Evolutionary conservation across 345 rosid genomes (phyloP), one percentile per base, ranked within the genome.

Genomic region (Nephelium lappaceum): DNA sequence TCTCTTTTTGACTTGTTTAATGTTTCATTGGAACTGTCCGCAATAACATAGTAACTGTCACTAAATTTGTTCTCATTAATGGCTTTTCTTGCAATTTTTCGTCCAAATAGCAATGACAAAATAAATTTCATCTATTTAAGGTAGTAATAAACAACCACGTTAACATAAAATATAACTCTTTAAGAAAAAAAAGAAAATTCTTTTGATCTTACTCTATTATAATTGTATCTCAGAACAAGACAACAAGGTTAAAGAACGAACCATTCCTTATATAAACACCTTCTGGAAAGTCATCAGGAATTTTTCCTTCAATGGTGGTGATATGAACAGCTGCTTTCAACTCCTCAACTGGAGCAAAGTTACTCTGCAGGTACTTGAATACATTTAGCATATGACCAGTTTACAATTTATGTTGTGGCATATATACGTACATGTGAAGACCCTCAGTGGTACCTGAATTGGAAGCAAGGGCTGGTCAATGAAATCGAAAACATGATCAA

Each of bases 261-360:
- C 92, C 90, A 55, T 82, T 87, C 80, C 90, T 79, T 74, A 87
- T 25, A 67, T 82, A 89, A 11, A 85, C 82, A 24, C 90, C 87
- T 72, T 80, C 79, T 0, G 85, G 79, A 51, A 89, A 87, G 69
- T 77, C 86, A 36, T 51, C 65, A 0, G 92, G 92, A 72, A 87
- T 80, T 45, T 70, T 36, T 15, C 89, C 87, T 63, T 84, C 77
- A 19, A 81, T 80, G 64, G 18, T 19, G 45, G 49, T 24, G 64
- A 85, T 49, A 24, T 49, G 36, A 58, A 81, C 67, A 18, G 82
- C 71, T 76, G 78, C 81, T 69, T 74, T 76, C 64, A 82, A 39
- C 76, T 84, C 90, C 25, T 83, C 83, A 8, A 84, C 78, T 0
- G 92, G 89, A 19, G 82, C 84, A 67, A 85, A 82, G 71, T 85